These are phyloP conservation scores for Candida boleticola DNA, from an alignment of 805 yeast genomes.

Conservation along the genomic window DNA sequence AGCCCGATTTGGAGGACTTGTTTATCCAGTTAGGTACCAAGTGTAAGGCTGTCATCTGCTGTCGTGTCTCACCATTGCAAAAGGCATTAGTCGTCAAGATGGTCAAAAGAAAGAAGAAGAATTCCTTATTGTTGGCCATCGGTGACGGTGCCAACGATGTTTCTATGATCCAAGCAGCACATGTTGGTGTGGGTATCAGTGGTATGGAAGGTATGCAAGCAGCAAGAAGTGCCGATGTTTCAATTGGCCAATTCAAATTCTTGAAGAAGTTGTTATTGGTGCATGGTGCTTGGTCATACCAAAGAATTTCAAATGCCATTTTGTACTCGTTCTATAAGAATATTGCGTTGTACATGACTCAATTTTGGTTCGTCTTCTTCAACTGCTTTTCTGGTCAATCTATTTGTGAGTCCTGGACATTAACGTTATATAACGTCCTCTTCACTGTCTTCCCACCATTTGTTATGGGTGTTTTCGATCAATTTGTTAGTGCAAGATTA, in stretches of 20 bases:
- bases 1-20: conserved; percentile 71
- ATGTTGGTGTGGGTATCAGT: conserved; percentile 97
- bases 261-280: conserved; percentile 80
- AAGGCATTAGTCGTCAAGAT: conserved; percentile 94
- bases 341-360: conserved; percentile 94
- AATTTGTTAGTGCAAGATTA: conserved; percentile 86
- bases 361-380: conserved; percentile 94
- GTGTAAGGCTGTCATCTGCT: conserved; percentile 95
- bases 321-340: conserved; percentile 94
- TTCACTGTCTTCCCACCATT: conserved; percentile 96
- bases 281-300: conserved; percentile 98
- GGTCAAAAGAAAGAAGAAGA: conserved; percentile 76
- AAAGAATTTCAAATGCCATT: conserved; percentile 88
- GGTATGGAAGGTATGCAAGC: conserved; percentile 99
- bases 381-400: conserved; percentile 96
- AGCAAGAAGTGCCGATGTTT: conserved; percentile 95
- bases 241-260: conserved; percentile 93
- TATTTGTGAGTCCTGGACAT: conserved; percentile 95
- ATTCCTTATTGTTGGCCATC: conserved; percentile 78
- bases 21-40: conserved; percentile 76
- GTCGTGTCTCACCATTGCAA: conserved; percentile 96
- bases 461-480: conserved; percentile 95
- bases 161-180: conserved; percentile 99
- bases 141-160: conserved; percentile 99
- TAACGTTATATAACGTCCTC: conserved; percentile 91